Conservation (phyloP, 192 early-diverging fungal species). For the Helicostylum pulchrum region DNA sequence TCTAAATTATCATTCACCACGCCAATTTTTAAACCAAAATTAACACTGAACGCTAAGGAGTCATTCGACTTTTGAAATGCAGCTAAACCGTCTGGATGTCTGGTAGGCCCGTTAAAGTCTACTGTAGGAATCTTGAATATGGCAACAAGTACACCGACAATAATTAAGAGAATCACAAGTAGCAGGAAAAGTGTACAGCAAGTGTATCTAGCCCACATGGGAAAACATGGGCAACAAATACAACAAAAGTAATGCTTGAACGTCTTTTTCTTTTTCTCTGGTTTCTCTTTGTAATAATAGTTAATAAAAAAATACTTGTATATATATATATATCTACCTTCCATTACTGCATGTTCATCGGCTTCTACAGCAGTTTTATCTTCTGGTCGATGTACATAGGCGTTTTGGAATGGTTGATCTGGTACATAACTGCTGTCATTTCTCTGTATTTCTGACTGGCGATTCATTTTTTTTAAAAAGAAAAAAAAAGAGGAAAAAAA, state of each 20-base stretch:
- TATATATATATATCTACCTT: no score
- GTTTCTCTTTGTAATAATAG: no score
- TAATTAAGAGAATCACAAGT: slow-evolving; percentile 11
- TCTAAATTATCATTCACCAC: slow-evolving; percentile 32
- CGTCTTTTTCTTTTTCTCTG: no score
- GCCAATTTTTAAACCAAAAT: slow-evolving; percentile 25
- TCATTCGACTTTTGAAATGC: slow-evolving; percentile 8
- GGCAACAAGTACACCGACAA: slow-evolving; percentile 25
- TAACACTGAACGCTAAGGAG: slow-evolving; percentile 12
- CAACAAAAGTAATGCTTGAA: slow-evolving; percentile 20
- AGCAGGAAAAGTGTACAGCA: slow-evolving; percentile 17
- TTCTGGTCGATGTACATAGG: no score
- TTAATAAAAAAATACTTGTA: no score
- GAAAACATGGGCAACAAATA: slow-evolving; percentile 24
- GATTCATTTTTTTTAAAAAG: no score
- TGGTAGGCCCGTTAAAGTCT: slow-evolving; percentile 22
- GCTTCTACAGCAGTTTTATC: no score
- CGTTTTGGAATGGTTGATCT: no score
- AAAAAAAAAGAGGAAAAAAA: no score
- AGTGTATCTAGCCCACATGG: slow-evolving; percentile 24
- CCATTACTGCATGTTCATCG: no score
- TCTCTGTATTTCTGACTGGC: no score
- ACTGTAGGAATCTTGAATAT: slow-evolving; percentile 33
- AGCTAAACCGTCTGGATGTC: slow-evolving; percentile 10
- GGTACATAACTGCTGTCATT: no score